Conservation (phyloP, 495 filamentous ascomycete genomes). For the Niebla homalea region DNA sequence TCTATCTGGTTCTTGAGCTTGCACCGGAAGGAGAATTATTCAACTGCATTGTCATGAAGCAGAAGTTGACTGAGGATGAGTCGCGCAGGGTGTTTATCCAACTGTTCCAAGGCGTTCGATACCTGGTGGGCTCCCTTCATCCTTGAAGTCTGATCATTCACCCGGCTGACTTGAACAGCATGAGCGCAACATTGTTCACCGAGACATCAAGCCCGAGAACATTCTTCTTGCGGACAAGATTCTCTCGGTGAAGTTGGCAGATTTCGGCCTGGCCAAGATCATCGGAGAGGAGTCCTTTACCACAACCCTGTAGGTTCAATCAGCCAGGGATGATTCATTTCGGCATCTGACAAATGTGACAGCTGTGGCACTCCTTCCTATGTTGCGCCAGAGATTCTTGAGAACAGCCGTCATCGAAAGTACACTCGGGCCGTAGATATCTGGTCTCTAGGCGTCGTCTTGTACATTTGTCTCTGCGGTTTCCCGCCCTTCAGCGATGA, state of each 20-base stretch:
- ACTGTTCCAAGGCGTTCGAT: constrained; percentile 86
- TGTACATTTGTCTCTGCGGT: constrained; percentile 97
- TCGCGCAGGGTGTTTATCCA: constrained; percentile 79
- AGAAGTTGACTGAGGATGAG: constrained; percentile 75
- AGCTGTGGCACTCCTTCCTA: constrained; percentile 91
- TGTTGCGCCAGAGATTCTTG: constrained; percentile 90
- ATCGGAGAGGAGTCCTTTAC: constrained; percentile 98
- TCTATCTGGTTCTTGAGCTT: constrained; percentile 86
- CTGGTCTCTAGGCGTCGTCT: constrained; percentile 95
- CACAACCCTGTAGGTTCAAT: constrained; percentile 60
- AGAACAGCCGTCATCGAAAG: constrained; percentile 59
- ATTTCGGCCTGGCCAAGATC: constrained; percentile 97
- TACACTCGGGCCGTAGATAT: constrained; percentile 95
- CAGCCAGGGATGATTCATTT: neutral
- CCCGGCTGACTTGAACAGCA: constrained; percentile 49
- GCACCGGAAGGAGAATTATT: constrained; percentile 90
- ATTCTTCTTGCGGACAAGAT: constrained; percentile 79
- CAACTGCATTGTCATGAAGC: constrained; percentile 79
- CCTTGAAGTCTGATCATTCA: neutral
- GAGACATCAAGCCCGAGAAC: constrained; percentile 98
- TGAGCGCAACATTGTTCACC: constrained; percentile 92
- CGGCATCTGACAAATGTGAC: neutral
- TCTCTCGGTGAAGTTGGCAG: constrained; percentile 79
- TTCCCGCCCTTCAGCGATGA: constrained; percentile 97
- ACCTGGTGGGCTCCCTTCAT: constrained; percentile 52